Conservation (phyloP, 352 stramenopile species). For the Achlya hypogyna region DNA sequence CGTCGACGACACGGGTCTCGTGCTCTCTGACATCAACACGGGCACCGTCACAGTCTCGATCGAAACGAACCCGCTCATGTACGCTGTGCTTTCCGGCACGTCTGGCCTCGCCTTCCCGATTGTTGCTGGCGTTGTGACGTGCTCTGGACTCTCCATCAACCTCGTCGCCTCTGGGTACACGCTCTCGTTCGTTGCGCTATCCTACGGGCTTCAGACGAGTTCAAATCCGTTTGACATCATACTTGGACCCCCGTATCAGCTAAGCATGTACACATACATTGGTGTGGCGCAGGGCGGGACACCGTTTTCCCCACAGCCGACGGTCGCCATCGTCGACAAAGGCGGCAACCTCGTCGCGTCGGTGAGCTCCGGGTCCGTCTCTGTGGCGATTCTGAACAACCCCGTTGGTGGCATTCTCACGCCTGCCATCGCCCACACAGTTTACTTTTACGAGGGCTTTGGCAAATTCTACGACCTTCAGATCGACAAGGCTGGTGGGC, state of each 20-base stretch:
- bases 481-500: conserved; percentile 69
- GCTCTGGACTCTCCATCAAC: conserved; percentile 63
- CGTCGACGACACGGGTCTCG: conserved; percentile 68
- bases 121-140: conserved; percentile 63
- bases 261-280: conserved; percentile 60
- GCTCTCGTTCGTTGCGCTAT: conserved; percentile 51
- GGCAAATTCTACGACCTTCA: conserved; percentile 51
- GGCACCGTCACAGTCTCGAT: conserved; percentile 49
- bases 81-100: conserved; percentile 37
- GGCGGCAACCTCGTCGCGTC: conserved; percentile 54
- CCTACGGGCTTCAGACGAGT: conserved; percentile 59
- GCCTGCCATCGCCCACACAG: conserved; percentile 35
- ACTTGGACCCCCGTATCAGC: conserved; percentile 43
- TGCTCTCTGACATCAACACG: conserved; percentile 45
- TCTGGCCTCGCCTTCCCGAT: conserved; percentile 45
- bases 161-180: conserved; percentile 51
- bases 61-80: conserved; percentile 41
- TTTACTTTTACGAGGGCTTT: conserved; percentile 42
- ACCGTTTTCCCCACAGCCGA: conserved; percentile 64
- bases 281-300: conserved; percentile 71
- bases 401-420: conserved; percentile 41
- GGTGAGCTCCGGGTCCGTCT: conserved; percentile 40
- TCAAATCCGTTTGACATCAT: conserved; percentile 62
- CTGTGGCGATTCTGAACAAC: conserved; percentile 62
- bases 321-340: conserved; percentile 65